Evolutionary conservation across 2,329 filamentous ascomycete genomes (phyloP).

Genomic region (Setomelanomma holmii): DNA sequence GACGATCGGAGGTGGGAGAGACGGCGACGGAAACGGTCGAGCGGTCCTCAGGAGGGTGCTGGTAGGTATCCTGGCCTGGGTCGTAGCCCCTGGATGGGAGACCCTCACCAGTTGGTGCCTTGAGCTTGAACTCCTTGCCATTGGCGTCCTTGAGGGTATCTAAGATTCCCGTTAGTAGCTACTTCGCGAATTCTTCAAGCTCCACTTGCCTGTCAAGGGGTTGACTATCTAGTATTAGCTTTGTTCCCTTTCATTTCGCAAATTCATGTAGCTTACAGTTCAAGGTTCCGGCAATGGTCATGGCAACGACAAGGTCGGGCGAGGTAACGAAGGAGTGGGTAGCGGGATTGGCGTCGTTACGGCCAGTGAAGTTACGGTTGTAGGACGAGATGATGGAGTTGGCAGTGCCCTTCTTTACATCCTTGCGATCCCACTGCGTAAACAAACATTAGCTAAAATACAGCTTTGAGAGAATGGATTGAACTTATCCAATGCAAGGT

Average conservation of each 20-base stretch:
- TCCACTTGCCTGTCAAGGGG: conserved; percentile 85
- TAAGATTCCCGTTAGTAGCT: no score
- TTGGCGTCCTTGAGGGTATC: conserved; percentile 94
- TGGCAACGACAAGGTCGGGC: conserved; percentile 85
- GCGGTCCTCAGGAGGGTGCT: conserved; percentile 87
- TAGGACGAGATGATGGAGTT: conserved; percentile 99
- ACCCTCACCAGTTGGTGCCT: conserved; percentile 78
- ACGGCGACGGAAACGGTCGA: conserved; percentile 77
- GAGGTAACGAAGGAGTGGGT: conserved; percentile 94
- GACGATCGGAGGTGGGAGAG: conserved; percentile 87
- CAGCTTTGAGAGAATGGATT: no score
- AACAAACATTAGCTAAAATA: conserved; percentile 1
- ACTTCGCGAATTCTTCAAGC: no score
- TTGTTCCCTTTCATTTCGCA: no score
- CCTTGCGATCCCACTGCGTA: conserved; percentile 86
- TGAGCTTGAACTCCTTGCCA: conserved; percentile 92
- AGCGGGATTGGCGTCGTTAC: conserved; percentile 94
- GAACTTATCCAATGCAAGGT: no score
- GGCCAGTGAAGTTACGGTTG: conserved; percentile 99
- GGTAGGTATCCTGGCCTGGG: conserved; percentile 91
- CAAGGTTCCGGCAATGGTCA: conserved; percentile 82
- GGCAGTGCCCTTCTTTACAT: conserved; percentile 92
- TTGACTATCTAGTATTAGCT: conserved; percentile 65
- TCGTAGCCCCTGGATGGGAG: conserved; percentile 86
- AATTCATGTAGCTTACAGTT: conserved; percentile 58